These are phyloP conservation scores for Trichoderma orchidacearum DNA, from an alignment of 495 filamentous ascomycete genomes.

Conservation along the genomic window DNA sequence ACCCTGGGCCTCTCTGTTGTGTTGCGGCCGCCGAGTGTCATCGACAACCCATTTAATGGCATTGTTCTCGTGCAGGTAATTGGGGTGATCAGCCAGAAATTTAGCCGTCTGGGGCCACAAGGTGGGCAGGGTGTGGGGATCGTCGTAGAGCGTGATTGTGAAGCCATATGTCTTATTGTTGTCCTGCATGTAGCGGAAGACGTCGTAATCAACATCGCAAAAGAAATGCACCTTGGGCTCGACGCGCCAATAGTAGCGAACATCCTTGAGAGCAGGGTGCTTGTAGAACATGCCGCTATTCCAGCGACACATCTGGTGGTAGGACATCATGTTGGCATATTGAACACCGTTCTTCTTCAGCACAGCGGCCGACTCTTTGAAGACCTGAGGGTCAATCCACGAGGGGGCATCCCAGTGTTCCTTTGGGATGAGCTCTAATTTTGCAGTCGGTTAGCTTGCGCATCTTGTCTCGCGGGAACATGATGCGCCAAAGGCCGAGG, in stretches of 20 bases:
- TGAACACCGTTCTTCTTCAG: slow-evolving; percentile 77
- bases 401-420: slow-evolving; percentile 88
- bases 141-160: slow-evolving; percentile 95
- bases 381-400: slow-evolving; percentile 85
- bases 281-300: slow-evolving; percentile 97
- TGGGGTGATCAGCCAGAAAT: slow-evolving; percentile 75
- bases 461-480: background rate
- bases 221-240: slow-evolving; percentile 99
- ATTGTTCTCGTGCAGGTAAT: slow-evolving; percentile 70
- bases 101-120: slow-evolving; percentile 93
- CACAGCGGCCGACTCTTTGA: slow-evolving; percentile 68
- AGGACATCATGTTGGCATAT: slow-evolving; percentile 76
- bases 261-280: slow-evolving; percentile 71
- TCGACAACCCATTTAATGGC: slow-evolving; percentile 83
- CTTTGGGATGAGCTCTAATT: slow-evolving; percentile 67
- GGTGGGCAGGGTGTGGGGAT: slow-evolving; percentile 65
- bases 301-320: slow-evolving; percentile 99
- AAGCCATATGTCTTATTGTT: slow-evolving; percentile 98
- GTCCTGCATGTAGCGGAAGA: slow-evolving; percentile 96
- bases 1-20: slow-evolving; percentile 67
- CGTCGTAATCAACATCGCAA: slow-evolving; percentile 97
- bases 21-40: slow-evolving; percentile 57
- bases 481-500: too few relatives aligned
- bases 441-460: slow-evolving; percentile 1
- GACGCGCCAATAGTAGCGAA: slow-evolving; percentile 96